These are phyloP conservation scores for Macrotyloma uniflorum DNA, from an alignment of 306 rosid genomes.

Conservation along the genomic window DNA sequence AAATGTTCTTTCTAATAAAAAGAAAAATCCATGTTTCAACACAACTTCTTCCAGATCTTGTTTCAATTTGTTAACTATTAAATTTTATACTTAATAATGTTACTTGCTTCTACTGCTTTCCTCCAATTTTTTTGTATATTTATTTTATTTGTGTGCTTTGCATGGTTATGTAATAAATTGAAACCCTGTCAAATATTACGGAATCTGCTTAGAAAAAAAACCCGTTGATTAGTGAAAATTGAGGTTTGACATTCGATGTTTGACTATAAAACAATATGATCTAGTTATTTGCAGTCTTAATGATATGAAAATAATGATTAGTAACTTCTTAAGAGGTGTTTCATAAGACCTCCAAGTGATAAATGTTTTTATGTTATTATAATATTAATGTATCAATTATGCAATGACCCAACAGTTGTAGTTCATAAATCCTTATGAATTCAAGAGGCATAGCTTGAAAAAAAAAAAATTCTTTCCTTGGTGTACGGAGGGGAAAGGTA, in stretches of 20 bases:
- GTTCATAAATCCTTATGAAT: not conserved
- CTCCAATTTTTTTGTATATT: not conserved
- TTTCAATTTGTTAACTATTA: constrained; percentile 8
- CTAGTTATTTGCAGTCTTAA: not conserved
- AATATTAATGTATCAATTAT: not conserved
- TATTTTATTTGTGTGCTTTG: constrained; percentile 7
- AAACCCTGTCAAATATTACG: not conserved
- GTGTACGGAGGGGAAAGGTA: not conserved
- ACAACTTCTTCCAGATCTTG: not conserved
- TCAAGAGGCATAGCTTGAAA: too few species aligned
- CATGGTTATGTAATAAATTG: not conserved
- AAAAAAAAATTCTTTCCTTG: not conserved
- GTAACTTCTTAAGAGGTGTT: not conserved
- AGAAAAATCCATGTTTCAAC: too few species aligned
- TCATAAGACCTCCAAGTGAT: not conserved
- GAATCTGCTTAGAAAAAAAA: not conserved
- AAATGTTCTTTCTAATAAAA: too few species aligned
- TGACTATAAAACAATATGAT: not conserved
- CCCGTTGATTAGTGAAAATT: constrained; percentile 16
- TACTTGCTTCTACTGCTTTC: not conserved
- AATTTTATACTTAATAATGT: not conserved
- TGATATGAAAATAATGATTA: not conserved
- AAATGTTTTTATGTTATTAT: not conserved
- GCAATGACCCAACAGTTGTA: not conserved
- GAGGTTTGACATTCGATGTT: not conserved